Evolutionary conservation across 345 rosid species (phyloP), one percentile per base, ranked within the genome.

Genomic region (Hirschfeldia incana): DNA sequence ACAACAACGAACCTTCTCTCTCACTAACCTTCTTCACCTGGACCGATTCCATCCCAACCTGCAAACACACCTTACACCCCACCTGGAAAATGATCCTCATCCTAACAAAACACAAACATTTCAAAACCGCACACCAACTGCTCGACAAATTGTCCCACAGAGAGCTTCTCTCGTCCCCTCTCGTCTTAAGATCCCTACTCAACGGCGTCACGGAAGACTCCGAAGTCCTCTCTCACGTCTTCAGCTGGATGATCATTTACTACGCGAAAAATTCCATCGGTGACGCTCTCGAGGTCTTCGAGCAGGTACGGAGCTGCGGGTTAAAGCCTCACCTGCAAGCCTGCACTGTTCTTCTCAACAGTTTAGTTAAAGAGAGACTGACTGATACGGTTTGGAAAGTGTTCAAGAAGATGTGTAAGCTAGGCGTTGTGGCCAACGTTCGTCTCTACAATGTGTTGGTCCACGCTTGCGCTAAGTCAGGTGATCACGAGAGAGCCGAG

Each of bases 401-500:
- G 42, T 90, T 89, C 78, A 92, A 92, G 90, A 92, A 88, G 81
- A 92, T 94, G 88, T 83, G 84, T 77, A 82, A 82, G 60, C 72
- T 92, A 49, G 97, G 97, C 65, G 90, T 91, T 58, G 85, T 85
- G 9, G 80, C 92, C 1, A 94, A 94, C 79, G 70, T 87, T 72
- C 98, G 91, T 77, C 73, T 94, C 76, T 94, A 91, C 42, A 94
- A 94, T 74, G 98, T 90, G 58, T 80, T 92, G 87, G 69, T 94
- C 82, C 94, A 92, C 83, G 97, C 98, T 78, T 92, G 98, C 87
- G 85, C 88, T 76, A 90, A 89, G 77, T 87, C 95, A 7, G 88
- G 92, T 0, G 95, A 92, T 77, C 81, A 76, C 5, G 90, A 86
- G 84, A 91, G 85, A 82, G 95, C 90, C 0, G 97, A 94, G 70